Evolutionary conservation across 257 asterid genomes (phyloP).

Genomic region (Solanum virginianum): DNA sequence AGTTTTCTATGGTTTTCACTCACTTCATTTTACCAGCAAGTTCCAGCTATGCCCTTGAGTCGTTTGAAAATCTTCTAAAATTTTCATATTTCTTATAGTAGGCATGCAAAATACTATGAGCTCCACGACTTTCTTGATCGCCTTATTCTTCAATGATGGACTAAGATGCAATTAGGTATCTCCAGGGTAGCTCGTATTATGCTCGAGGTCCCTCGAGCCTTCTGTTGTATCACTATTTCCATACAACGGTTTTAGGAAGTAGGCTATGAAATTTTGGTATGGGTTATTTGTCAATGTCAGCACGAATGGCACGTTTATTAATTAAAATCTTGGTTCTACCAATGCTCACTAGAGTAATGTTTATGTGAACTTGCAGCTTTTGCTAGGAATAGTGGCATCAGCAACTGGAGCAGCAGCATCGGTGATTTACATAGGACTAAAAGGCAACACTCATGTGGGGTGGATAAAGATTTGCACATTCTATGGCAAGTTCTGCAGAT

Average conservation of each 20-base stretch:
- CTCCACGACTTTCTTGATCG: neutral
- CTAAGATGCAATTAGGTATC: neutral
- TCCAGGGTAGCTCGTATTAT: neutral
- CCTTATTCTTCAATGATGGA: neutral
- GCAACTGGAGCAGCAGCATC: constrained; percentile 79
- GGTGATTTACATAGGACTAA: constrained; percentile 60
- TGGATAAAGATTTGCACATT: constrained; percentile 52
- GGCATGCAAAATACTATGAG: neutral
- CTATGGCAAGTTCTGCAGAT: constrained; percentile 50
- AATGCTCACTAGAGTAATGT: neutral
- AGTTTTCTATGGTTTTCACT: neutral
- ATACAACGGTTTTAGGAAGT: neutral
- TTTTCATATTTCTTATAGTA: neutral
- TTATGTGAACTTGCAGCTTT: constrained; percentile 29
- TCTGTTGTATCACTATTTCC: neutral
- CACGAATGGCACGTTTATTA: neutral
- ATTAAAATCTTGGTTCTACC: neutral
- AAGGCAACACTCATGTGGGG: constrained; percentile 43
- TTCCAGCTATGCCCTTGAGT: neutral
- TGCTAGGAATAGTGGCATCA: constrained; percentile 62
- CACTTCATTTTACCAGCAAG: neutral
- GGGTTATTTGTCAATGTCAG: neutral
- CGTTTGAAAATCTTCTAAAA: neutral
- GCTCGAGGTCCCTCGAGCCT: neutral
- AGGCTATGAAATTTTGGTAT: neutral